Percentiles rank a stretch among this genome's conserved stretches.
Evolutionary conservation across 345 rosid species (phyloP).

Genomic region (Gossypium mustelinum): DNA sequence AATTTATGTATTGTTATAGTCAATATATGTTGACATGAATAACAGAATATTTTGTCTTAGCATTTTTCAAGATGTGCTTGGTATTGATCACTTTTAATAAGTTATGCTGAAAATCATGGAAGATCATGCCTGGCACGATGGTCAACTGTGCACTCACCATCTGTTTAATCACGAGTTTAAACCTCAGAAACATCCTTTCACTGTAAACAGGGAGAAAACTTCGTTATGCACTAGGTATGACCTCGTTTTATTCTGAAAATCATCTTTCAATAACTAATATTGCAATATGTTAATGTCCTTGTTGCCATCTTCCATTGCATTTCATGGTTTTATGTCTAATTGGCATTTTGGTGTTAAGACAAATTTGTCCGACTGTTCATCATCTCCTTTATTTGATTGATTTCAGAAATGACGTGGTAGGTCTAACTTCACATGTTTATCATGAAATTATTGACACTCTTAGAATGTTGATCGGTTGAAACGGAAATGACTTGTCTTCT

Average conservation of each 20-base stretch:
- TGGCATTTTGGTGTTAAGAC: background rate
- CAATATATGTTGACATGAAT: background rate
- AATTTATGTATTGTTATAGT: background rate
- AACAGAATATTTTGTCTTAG: background rate
- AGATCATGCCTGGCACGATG: background rate
- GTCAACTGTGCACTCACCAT: background rate
- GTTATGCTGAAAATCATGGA: background rate
- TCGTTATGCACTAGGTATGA: background rate
- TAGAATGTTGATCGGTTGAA: background rate
- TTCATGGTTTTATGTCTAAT: background rate
- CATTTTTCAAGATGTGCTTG: background rate
- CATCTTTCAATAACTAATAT: background rate
- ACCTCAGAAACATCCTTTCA: no score
- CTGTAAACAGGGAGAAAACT: background rate
- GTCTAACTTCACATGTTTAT: background rate
- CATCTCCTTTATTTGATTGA: background rate
- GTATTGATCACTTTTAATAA: background rate
- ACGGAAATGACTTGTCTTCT: conserved; percentile 3
- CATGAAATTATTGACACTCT: background rate
- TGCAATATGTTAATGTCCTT: background rate
- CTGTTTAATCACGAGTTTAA: no score
- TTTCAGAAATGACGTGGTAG: background rate
- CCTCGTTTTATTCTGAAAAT: background rate
- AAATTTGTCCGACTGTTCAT: background rate
- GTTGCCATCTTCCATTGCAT: background rate